A percentile compares a stretch with the other conserved stretches of the same genome.
phyloP scores from a whole-genome alignment of 495 filamentous ascomycete species.

The Xeromyces bisporus region DNA sequence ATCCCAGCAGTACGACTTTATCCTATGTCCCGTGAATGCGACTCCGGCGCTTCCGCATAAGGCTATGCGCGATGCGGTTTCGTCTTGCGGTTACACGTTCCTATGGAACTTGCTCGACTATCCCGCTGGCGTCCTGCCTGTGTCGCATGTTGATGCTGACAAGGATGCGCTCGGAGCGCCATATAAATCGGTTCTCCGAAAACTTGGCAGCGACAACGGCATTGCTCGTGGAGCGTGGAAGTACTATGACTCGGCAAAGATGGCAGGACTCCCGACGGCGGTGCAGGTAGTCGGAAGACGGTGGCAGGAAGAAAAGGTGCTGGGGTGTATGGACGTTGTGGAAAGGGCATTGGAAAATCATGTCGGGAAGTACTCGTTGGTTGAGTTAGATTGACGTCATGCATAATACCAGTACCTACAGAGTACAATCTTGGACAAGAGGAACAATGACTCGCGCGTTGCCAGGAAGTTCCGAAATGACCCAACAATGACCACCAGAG shows the following conservation, averaged over 20 bases:
- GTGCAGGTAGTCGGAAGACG: conserved; percentile 75
- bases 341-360: conserved; percentile 52
- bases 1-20: conserved; percentile 50
- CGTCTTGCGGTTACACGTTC: conserved; percentile 88
- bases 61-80: conserved; percentile 73
- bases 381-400: conserved; percentile 46
- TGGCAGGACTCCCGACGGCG: conserved; percentile 77
- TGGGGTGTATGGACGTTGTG: conserved; percentile 65
- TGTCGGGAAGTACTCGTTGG: conserved; percentile 41
- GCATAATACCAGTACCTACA: too few relatives aligned
- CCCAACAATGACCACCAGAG: too few relatives aligned
- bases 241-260: conserved; percentile 66
- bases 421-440: too few relatives aligned
- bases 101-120: conserved; percentile 93
- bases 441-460: too few relatives aligned
- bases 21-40: conserved; percentile 75
- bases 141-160: conserved; percentile 62
- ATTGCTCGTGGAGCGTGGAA: conserved; percentile 74
- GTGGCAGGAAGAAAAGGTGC: conserved; percentile 82
- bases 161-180: conserved; percentile 45
- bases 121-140: conserved; percentile 65
- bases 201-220: conserved; percentile 41
- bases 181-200: conserved; percentile 31
- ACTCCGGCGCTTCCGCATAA: conserved; percentile 79
- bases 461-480: too few relatives aligned